These are phyloP conservation scores for Chaetomidium leptoderma DNA, from an alignment of 495 filamentous ascomycete species.

Conservation along the genomic window DNA sequence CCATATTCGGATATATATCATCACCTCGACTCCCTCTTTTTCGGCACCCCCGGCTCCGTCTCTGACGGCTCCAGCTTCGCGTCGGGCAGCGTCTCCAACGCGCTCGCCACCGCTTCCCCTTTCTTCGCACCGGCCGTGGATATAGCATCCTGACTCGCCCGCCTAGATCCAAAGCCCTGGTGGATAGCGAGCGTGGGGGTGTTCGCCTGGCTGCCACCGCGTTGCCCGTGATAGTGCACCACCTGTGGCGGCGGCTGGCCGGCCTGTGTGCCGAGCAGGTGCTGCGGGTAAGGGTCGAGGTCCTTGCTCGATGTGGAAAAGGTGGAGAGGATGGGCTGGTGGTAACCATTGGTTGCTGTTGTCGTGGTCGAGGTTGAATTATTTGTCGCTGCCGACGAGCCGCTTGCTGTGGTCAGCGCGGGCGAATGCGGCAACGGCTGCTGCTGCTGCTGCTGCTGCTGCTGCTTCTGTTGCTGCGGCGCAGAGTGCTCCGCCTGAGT, in stretches of 20 bases:
- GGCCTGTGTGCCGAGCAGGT: conserved; percentile 53
- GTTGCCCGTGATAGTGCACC: conserved; percentile 56
- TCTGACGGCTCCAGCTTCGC: conserved; percentile 28
- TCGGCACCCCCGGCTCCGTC: not conserved
- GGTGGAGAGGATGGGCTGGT: conserved; percentile 64
- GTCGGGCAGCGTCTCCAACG: conserved; percentile 39
- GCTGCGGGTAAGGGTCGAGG: conserved; percentile 65
- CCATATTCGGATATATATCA: not conserved
- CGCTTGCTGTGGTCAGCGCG: conserved; percentile 39
- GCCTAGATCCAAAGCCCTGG: conserved; percentile 35
- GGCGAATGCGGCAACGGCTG: conserved; percentile 43
- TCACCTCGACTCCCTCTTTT: conserved; percentile 22
- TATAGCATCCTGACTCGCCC: conserved; percentile 39
- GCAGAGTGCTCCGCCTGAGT: conserved; percentile 49
- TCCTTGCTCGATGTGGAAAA: conserved; percentile 75
- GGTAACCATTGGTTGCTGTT: conserved; percentile 48
- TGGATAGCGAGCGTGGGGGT: conserved; percentile 51
- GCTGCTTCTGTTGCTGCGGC: conserved; percentile 24
- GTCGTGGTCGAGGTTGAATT: conserved; percentile 21
- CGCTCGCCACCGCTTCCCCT: conserved; percentile 18
- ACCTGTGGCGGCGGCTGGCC: conserved; percentile 59
- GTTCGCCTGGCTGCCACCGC: conserved; percentile 57
- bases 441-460: too few species aligned
- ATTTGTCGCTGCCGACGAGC: conserved; percentile 13
- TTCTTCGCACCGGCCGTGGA: conserved; percentile 28